Percentiles rank a stretch among this genome's conserved stretches.
These are phyloP conservation scores for Meredithiella fracta DNA, from an alignment of 2,329 filamentous ascomycete species.

Conservation along the genomic window DNA sequence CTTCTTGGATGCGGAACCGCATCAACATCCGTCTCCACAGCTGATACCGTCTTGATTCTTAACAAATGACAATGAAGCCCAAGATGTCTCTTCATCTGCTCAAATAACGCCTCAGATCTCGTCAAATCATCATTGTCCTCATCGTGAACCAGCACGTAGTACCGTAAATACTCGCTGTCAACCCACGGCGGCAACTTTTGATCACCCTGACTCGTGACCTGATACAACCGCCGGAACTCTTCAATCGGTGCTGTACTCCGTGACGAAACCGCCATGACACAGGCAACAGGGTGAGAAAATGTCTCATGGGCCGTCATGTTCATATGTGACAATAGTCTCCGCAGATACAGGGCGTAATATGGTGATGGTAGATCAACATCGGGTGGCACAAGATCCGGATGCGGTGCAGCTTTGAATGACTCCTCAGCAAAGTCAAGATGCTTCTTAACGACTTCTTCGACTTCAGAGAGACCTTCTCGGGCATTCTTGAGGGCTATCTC, in stretches of 20 bases:
- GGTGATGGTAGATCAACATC: constrained; percentile 45
- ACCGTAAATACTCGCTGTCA: constrained; percentile 78
- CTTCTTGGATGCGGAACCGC: constrained; percentile 64
- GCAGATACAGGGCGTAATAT: constrained; percentile 73
- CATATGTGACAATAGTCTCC: constrained; percentile 64
- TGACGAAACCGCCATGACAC: constrained; percentile 89
- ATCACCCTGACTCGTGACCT: constrained; percentile 63
- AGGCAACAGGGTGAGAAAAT: constrained; percentile 85
- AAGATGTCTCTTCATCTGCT: constrained; percentile 98
- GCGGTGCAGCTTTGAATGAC: constrained; percentile 24
- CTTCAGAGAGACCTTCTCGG: constrained; percentile 34
- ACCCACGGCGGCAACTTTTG: constrained; percentile 68
- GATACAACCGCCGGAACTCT: constrained; percentile 68
- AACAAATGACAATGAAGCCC: constrained; percentile 89
- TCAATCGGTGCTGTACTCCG: constrained; percentile 71
- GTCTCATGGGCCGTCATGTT: constrained; percentile 75
- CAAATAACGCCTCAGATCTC: constrained; percentile 77
- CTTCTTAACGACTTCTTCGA: constrained; percentile 65
- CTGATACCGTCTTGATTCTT: constrained; percentile 67
- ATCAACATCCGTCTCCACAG: constrained; percentile 80
- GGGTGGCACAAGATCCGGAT: constrained; percentile 23
- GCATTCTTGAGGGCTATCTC: constrained; percentile 12
- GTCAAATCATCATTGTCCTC: constrained; percentile 89
- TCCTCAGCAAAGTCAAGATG: constrained; percentile 63
- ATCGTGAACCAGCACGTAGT: constrained; percentile 92